Evolutionary conservation across 106 monocot genomes (phyloP), one percentile per base, ranked within the genome.

Genomic region (Dendrobium officinale): DNA sequence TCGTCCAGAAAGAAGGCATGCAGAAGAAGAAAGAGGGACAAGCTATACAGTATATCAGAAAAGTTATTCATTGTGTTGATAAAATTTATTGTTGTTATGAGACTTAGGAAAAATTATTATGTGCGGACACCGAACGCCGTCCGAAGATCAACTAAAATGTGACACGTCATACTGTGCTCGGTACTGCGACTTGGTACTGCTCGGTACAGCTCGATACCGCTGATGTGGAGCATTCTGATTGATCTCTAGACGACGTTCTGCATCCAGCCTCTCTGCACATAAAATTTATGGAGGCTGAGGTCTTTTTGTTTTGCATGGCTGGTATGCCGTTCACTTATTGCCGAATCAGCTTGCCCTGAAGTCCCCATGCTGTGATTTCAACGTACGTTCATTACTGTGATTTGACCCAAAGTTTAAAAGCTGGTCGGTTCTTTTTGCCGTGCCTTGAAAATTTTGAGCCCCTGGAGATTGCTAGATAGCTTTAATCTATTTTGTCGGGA

Each of bases 341-440:
- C 1, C 13, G 33, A 13, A 27, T 27, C 70, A 40, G 33, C 70
- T 72, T 9, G 70, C 8, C 33, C 8, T 72, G 72, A 31, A 27
- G 19, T 13, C 26, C 26, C 72, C 72, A 72, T 72, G 72, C 72
- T 72, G 72, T 72, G 72, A 72, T 72, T 72, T 72, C 13, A 27
- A 72, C 33, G 72, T 37, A 13, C 33, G 13, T 72, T 33, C 4
- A 9, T 27, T 72, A 31, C 31, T 27, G 4, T 72, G 72, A 72
- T 72, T 72, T 72, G 72, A 72, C 72, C 37, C 4, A 72, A 13
- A 33, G 72, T 72, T 1, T 4, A 51, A 13, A 3, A 15, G 51
- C 51, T 15, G 10, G 51, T 51, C 51, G 51, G 51, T 51, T 51
- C 51, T 51, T 51, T 51, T 51, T 13, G 51, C 51, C 10, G 13